Evolutionary conservation across 2,329 filamentous ascomycete genomes (phyloP), one percentile per base, ranked within the genome.

Genomic region (Chalaropsis ovoidea): DNA sequence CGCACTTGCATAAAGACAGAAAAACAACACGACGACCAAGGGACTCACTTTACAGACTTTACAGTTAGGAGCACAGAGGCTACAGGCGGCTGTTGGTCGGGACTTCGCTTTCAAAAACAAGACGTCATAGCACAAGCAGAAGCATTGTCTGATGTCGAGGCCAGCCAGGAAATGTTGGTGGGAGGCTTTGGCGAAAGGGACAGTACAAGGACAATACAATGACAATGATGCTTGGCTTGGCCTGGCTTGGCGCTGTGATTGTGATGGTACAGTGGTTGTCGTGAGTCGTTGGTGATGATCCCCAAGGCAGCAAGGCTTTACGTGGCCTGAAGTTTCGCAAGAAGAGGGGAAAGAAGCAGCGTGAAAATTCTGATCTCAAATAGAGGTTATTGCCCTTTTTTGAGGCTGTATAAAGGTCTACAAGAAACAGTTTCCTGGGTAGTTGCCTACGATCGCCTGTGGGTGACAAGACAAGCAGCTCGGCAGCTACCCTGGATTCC

Each of bases 111-210:
- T 56, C 52, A 56, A 17, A 15, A 31, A 22, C 1, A 27, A 17
- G n/a, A 56, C 52, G 52, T 56, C 27, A 56, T 56, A 49, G 47
- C 19, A 56, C 11, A n/a, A 56, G 52, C 19, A 56, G 27, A n/a
- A 56, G 52, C 52, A 56, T 56, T 35, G 52, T 56, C 52, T 56
- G 17, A 56, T 17, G 10, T 24, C 27, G 52, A 13, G 6, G 13
- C 13, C 11, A 13, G 42, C 6, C 42, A 43, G 42, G 42, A 13
- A 43, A 54, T 54, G n/a, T n/a, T n/a, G n/a, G n/a, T n/a, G n/a
- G n/a, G n/a, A n/a, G n/a, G n/a, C n/a, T n/a, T n/a, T n/a, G n/a
- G n/a, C n/a, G n/a, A n/a, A n/a, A n/a, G n/a, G n/a, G n/a, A n/a
- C n/a, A n/a, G n/a, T n/a, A n/a, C n/a, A n/a, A n/a, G n/a, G n/a